Conservation (phyloP, 129 eudicot species). For the Flaveria sonorensis region DNA sequence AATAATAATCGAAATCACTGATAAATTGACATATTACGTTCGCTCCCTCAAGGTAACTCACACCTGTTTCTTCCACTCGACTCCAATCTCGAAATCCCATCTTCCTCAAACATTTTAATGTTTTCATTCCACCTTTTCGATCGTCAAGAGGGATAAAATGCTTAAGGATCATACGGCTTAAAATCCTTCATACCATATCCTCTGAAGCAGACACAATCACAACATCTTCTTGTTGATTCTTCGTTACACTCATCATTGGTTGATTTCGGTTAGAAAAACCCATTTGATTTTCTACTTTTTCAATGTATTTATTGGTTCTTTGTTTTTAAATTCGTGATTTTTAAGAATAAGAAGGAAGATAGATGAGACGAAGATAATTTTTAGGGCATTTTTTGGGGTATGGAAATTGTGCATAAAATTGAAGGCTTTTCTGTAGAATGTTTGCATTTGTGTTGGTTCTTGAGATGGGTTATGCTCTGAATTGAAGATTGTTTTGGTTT, state of each 20-base stretch:
- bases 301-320: background rate
- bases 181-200: constrained; percentile 15
- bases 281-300: constrained; percentile 2
- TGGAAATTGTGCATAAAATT: background rate
- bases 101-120: background rate
- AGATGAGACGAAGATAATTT: background rate
- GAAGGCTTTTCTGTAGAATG: background rate
- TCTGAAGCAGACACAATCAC: constrained; percentile 8
- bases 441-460: constrained; percentile 1
- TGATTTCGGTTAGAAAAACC: constrained; percentile 19
- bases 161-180: constrained; percentile 23
- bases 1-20: constrained; percentile 14
- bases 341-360: constrained; percentile 3
- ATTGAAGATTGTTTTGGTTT: constrained; percentile 8
- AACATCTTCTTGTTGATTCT: background rate
- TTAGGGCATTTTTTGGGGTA: constrained; percentile 37
- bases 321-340: constrained; percentile 7
- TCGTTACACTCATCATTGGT: constrained; percentile 28
- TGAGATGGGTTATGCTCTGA: constrained; percentile 1
- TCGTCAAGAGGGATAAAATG: constrained; percentile 26
- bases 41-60: constrained; percentile 22
- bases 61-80: constrained; percentile 27
- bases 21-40: constrained; percentile 19
- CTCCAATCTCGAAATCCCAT: constrained; percentile 2
- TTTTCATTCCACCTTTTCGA: constrained; percentile 10